phyloP scores from a whole-genome alignment of 805 yeast species.

The Metschnikowia continentalis region DNA sequence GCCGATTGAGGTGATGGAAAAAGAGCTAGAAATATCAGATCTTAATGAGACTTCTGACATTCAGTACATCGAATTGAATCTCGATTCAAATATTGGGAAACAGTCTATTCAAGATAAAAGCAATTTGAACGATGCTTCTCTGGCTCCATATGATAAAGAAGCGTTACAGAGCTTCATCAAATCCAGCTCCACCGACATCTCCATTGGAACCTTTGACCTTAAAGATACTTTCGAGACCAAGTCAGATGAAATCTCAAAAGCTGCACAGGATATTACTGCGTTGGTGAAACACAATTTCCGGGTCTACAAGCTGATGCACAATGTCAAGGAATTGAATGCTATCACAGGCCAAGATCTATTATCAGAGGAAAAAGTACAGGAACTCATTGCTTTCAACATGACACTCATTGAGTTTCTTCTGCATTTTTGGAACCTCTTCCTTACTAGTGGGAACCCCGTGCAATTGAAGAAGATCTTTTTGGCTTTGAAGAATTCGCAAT shows the following conservation, averaged over 20 bases:
- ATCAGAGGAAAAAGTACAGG: conserved; percentile 25
- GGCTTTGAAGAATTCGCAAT: conserved; percentile 33
- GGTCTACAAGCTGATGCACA: conserved; percentile 41
- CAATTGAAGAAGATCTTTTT: conserved; percentile 37
- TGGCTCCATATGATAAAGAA: conserved; percentile 5
- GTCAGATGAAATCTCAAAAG: conserved; percentile 37
- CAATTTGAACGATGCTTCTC: conserved; percentile 1
- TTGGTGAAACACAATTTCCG: conserved; percentile 53
- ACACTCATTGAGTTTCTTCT: conserved; percentile 41
- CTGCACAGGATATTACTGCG: conserved; percentile 41
- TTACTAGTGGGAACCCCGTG: conserved; percentile 33
- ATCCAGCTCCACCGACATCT: conserved; percentile 14
- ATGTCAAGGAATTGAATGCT: conserved; percentile 14
- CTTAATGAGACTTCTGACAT: conserved; percentile 44
- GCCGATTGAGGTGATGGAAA: conserved; percentile 32
- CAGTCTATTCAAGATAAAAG: conserved; percentile 18
- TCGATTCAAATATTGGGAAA: conserved; percentile 23
- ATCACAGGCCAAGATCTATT: conserved; percentile 33
- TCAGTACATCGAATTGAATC: conserved; percentile 50
- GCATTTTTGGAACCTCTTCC: conserved; percentile 40
- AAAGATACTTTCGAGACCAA: conserved; percentile 27
- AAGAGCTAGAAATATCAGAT: conserved; percentile 49
- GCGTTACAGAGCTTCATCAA: conserved; percentile 10
- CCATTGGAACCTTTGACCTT: conserved; percentile 20
- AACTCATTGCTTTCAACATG: conserved; percentile 34